Base-by-base conservation (phyloP, 352 stramenopile species). In the Achlya hypogyna region DNA sequence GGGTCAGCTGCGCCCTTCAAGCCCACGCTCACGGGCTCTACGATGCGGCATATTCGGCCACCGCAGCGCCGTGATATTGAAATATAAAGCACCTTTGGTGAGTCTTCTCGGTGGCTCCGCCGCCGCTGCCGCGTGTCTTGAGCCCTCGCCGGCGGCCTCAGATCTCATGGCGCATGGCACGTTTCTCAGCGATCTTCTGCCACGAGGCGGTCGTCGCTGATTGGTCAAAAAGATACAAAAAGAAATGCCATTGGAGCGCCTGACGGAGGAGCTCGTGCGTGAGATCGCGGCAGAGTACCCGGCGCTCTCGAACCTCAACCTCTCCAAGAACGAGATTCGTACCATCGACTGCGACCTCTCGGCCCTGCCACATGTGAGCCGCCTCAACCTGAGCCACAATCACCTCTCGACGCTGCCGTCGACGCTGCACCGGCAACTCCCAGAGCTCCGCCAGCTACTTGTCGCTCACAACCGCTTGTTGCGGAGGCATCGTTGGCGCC, bases 1-100 rank as follows among this genome's bases (percentile, higher is more conserved):
- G 91, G 93, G 25, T 73, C 76, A 34, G 76, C 88, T 22, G 91
- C 91, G 18, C 93, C 93, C 27, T 98, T 98, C 79, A 97, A 98
- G 56, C 93, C 93, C 1, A 81, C 79, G 2, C 75, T 93, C 58
- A 63, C 79, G 5, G 93, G 93, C 25, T 87, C 81, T 1, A 96
- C 82, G 4, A 97, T 98, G 93, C 88, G 93, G 28, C 92, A 98
- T 68, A 97, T 96, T 27, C 79, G 88, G 9, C 59, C 82, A 49
- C 92, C 92, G 2, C 80, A 96, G 74, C 86, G 82, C 63, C 78
- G 76, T 34, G 79, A 96, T 70, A 97, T 98, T 70, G 90, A 98
- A 70, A 97, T 98, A 51, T 98, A 87, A 71, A n/a, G n/a, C n/a
- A n/a, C n/a, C n/a, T n/a, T n/a, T n/a, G n/a, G n/a, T n/a, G n/a